Evolutionary conservation across 768 basidiomycete genomes (phyloP), one percentile per base, ranked within the genome.

Genomic region (Phaffia australis): DNA sequence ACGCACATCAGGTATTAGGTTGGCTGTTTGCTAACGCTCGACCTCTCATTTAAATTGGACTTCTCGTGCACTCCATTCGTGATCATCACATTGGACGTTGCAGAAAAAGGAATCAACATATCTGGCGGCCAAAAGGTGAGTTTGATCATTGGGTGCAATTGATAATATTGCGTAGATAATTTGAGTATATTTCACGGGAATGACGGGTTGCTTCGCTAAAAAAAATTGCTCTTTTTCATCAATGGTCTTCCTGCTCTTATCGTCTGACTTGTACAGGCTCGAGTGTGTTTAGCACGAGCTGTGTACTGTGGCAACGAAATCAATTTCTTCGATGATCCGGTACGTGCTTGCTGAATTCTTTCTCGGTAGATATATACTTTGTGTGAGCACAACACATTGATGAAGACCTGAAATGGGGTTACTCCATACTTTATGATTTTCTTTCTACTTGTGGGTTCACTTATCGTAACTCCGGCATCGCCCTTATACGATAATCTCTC

Each of bases 91-190:
- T 35, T 62, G 23, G n/a, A 14, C 11, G 16, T 21, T 8, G 15
- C n/a, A 18, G 69, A 60, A 25, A 72, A 89, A 1, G 87, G 76
- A 88, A 74, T 78, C 55, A 75, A 75, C 5, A 68, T 79, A 0
- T 75, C 73, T 1, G 77, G 75, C 1, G 76, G 74, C 14, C 59
- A 66, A 19, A 66, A 61, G 46, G 52, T 42, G 11, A 42, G 35
- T 42, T 11, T 11, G 35, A 42, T 11, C 35, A 42, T 5, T 42
- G 35, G 35, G 35, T 42, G n/a, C n/a, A n/a, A n/a, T n/a, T 11
- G 4, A 42, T 42, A 42, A 11, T 5, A 42, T 11, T 4, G 11
- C 35, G 11, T 5, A 42, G 35, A 42, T 5, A 42, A 11, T 42
- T 11, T 11, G 35, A 4, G 4, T 42, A 5, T 4, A 42, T 42